Evolutionary conservation across 2,329 filamentous ascomycete genomes (phyloP).

Genomic region (Lojkania enalia): DNA sequence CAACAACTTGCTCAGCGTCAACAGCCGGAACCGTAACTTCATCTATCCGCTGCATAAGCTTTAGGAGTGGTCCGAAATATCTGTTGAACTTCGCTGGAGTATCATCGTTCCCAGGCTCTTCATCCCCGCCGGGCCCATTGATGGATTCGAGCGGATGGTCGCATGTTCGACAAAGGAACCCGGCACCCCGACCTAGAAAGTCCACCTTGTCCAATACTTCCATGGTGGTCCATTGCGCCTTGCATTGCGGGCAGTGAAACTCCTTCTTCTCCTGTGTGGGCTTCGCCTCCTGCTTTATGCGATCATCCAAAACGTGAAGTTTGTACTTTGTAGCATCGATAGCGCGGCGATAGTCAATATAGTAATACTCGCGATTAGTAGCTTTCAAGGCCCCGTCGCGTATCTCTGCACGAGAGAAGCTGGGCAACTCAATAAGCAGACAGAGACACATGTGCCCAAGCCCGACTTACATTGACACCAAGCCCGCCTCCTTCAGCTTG

Average conservation of each 20-base stretch:
- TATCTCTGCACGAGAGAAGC: conserved; percentile 73
- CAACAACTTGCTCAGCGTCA: conserved; percentile 70
- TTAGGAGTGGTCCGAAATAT: conserved; percentile 77
- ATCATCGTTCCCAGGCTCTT: conserved; percentile 42
- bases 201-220: conserved; percentile 82
- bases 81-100: conserved; percentile 63
- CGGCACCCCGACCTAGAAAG: conserved; percentile 52
- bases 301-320: conserved; percentile 83
- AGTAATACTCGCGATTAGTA: conserved; percentile 91
- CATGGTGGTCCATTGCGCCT: conserved; percentile 83
- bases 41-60: conserved; percentile 76
- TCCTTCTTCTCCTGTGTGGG: conserved; percentile 85
- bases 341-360: conserved; percentile 90
- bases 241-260: conserved; percentile 80
- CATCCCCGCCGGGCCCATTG: conserved; percentile 30
- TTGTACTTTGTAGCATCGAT: conserved; percentile 97
- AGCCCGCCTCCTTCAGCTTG: conserved; percentile 80
- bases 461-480: conserved; percentile 72
- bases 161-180: conserved; percentile 86
- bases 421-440: conserved; percentile 41
- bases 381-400: conserved; percentile 81
- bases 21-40: conserved; percentile 71
- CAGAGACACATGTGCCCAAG: too few species aligned
- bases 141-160: conserved; percentile 58
- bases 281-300: conserved; percentile 81